These are phyloP conservation scores for Podospora didyma DNA, from an alignment of 495 filamentous ascomycete species.

Conservation along the genomic window DNA sequence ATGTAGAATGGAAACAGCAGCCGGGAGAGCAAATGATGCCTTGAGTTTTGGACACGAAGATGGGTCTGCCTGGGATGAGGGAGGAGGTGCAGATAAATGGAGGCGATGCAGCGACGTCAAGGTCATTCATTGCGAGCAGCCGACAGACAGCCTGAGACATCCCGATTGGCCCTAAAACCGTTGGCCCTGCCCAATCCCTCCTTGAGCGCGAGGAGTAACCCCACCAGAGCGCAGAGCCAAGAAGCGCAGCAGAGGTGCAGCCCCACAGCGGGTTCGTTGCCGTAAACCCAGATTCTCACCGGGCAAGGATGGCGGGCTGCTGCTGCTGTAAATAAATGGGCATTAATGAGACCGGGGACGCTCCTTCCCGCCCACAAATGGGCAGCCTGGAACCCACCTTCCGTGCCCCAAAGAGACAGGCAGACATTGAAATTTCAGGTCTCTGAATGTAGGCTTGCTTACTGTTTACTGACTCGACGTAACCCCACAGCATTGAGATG, in stretches of 20 bases:
- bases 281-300: too few relatives aligned
- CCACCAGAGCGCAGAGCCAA: not conserved
- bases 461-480: too few relatives aligned
- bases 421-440: not conserved
- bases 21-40: too few relatives aligned
- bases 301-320: too few relatives aligned
- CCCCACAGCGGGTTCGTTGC: too few relatives aligned
- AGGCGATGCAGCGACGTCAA: not conserved
- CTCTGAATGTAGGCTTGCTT: not conserved
- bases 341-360: too few relatives aligned
- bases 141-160: not conserved
- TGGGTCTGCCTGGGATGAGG: not conserved
- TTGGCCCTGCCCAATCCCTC: not conserved
- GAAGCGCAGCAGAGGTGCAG: not conserved
- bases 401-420: too few relatives aligned
- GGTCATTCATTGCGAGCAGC: not conserved
- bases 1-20: too few relatives aligned
- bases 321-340: too few relatives aligned
- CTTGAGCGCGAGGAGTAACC: not conserved
- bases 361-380: not conserved
- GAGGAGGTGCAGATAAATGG: not conserved
- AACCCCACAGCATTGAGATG: too few relatives aligned
- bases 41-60: too few relatives aligned
- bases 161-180: conserved; percentile 4
- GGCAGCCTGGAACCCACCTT: not conserved